A percentile compares a stretch with the other conserved stretches of the same genome.
phyloP scores from a whole-genome alignment of 345 rosid genomes.

The Salix brachista region DNA sequence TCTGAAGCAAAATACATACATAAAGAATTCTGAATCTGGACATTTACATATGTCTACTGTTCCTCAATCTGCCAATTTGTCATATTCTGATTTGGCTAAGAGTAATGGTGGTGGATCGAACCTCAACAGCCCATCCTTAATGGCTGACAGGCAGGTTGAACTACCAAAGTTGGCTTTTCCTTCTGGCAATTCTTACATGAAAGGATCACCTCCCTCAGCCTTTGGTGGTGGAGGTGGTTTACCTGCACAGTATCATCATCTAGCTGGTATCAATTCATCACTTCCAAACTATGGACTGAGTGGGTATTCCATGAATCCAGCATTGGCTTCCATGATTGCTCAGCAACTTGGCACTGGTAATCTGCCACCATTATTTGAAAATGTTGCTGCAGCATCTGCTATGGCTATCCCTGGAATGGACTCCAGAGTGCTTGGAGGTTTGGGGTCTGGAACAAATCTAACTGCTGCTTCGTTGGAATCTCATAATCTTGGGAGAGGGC shows the following conservation, averaged over 20 bases:
- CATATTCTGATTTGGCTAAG: constrained; percentile 33
- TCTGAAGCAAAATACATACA: constrained; percentile 35
- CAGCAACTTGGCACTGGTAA: constrained; percentile 57
- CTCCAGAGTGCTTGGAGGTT: constrained; percentile 54
- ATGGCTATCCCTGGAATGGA: constrained; percentile 59
- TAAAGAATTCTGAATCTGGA: constrained; percentile 36
- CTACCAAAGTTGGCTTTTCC: constrained; percentile 37
- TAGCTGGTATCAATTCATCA: constrained; percentile 46
- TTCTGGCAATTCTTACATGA: constrained; percentile 44
- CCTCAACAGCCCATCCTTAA: constrained; percentile 29
- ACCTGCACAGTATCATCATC: constrained; percentile 49
- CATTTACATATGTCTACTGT: constrained; percentile 31
- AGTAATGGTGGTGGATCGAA: constrained; percentile 38
- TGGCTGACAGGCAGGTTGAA: constrained; percentile 46
- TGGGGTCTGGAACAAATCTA: constrained; percentile 36
- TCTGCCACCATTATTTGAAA: constrained; percentile 62
- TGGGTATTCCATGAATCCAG: constrained; percentile 56
- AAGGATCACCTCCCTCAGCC: constrained; percentile 59
- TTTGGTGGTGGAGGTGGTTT: constrained; percentile 48
- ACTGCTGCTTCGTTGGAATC: constrained; percentile 46
- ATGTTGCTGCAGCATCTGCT: constrained; percentile 61
- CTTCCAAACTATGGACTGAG: constrained; percentile 42
- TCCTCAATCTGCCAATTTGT: constrained; percentile 25
- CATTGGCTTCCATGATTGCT: constrained; percentile 54
- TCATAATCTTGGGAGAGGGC: constrained; percentile 38